Conservation (phyloP, 768 basidiomycete genomes). For the Suillus decipiens region DNA sequence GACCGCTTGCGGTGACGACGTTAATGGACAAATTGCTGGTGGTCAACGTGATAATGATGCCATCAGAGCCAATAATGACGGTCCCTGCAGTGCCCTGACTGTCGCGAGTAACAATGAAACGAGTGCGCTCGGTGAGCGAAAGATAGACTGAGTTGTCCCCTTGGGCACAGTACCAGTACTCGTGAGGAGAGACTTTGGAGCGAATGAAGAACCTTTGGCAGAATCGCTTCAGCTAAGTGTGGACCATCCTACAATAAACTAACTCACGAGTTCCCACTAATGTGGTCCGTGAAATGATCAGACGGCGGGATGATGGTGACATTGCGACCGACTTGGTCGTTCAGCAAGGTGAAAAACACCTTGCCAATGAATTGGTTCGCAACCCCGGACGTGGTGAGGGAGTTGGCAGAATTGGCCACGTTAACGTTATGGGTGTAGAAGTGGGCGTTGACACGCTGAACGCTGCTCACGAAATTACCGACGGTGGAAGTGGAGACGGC, state of each 20-base stretch:
- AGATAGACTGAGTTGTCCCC: no score
- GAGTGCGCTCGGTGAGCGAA: no score
- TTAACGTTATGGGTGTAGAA: background rate
- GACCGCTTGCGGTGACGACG: background rate
- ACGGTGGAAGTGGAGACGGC: constrained; percentile 13
- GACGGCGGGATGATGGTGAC: background rate
- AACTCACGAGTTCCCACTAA: constrained; percentile 5
- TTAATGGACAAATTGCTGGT: background rate
- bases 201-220: no score
- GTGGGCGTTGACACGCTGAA: background rate
- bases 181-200: no score
- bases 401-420: background rate
- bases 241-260: background rate
- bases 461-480: background rate
- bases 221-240: background rate
- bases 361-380: background rate
- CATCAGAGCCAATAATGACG: background rate
- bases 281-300: background rate
- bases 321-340: background rate
- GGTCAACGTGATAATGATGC: background rate
- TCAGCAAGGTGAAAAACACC: background rate
- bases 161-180: no score
- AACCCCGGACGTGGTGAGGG: background rate
- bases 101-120: no score
- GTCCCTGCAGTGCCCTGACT: no score